Evolutionary conservation across 2,329 filamentous ascomycete genomes (phyloP).

Genomic region (Colletotrichum paranaense): DNA sequence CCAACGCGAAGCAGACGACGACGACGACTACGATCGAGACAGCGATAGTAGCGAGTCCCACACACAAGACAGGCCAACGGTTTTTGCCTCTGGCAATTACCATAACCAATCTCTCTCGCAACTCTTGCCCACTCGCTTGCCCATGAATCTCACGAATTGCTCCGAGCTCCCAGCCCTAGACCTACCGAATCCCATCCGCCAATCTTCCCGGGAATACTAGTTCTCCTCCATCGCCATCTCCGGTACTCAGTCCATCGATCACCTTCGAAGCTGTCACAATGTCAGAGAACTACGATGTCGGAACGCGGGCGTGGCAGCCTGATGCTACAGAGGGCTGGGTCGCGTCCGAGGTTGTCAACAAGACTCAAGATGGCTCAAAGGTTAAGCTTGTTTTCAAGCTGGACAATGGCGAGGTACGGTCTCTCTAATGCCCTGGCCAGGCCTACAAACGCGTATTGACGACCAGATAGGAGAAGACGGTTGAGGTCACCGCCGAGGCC

Average conservation of each 20-base stretch:
- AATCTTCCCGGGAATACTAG: constrained; percentile 20
- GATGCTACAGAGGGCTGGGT: constrained; percentile 97
- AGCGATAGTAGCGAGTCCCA: not conserved
- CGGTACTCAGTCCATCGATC: constrained; percentile 8
- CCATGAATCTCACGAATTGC: constrained; percentile 32
- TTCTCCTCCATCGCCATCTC: constrained; percentile 22
- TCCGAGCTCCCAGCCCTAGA: constrained; percentile 33
- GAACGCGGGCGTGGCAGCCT: constrained; percentile 98
- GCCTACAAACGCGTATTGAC: constrained; percentile 12
- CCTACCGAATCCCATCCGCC: constrained; percentile 27
- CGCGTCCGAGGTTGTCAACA: constrained; percentile 92
- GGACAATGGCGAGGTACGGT: constrained; percentile 87
- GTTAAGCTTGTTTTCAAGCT: constrained; percentile 88
- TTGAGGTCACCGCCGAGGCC: constrained; percentile 81
- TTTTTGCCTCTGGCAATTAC: not conserved
- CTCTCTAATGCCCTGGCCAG: not conserved
- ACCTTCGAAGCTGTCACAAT: constrained; percentile 60
- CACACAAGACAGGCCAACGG: not conserved
- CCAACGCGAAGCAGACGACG: not conserved
- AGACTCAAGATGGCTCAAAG: constrained; percentile 85
- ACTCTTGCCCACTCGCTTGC: constrained; percentile 16
- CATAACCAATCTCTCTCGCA: constrained; percentile 1
- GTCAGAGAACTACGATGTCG: constrained; percentile 96
- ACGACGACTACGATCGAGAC: not conserved
- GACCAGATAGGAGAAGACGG: constrained; percentile 74